Conservation (phyloP, 164 flowering plant genomes). For the Chimonanthus salicifolius region DNA sequence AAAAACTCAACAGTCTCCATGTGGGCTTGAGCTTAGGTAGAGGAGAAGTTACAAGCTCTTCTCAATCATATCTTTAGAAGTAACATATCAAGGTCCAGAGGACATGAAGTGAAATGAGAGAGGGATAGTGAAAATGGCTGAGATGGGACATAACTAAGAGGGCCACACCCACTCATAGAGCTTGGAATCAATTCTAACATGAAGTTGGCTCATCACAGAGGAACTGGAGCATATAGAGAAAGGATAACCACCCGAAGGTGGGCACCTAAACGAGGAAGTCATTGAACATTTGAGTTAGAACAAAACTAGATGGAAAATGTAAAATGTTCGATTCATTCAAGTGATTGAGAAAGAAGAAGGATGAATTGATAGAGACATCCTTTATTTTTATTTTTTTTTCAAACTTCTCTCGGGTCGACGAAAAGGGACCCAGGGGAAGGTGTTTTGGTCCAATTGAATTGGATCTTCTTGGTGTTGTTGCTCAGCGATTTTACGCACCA, state of each 20-base stretch:
- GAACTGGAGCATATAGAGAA: background rate
- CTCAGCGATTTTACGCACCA: slow-evolving; percentile 64
- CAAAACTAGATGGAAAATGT: slow-evolving; percentile 8
- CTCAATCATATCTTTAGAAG: too few relatives aligned
- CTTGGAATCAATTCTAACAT: background rate
- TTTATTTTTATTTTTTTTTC: background rate
- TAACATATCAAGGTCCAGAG: too few relatives aligned
- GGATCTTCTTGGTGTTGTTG: slow-evolving; percentile 9
- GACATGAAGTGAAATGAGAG: background rate
- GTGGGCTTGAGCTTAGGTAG: too few relatives aligned
- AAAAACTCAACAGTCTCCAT: too few relatives aligned
- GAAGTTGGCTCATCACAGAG: background rate
- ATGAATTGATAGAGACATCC: background rate
- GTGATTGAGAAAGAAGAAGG: background rate
- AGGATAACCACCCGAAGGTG: background rate
- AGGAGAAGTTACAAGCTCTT: too few relatives aligned
- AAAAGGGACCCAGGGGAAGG: slow-evolving; percentile 38
- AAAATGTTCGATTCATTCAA: background rate
- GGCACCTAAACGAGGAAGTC: slow-evolving; percentile 43
- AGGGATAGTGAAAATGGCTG: background rate
- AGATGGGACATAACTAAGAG: background rate
- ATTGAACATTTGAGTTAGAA: slow-evolving; percentile 20
- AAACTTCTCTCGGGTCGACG: slow-evolving; percentile 80
- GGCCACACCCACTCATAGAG: background rate
- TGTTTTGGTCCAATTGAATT: slow-evolving; percentile 21